Percentiles rank a stretch among this genome's conserved stretches.
Conservation (phyloP, 2,329 filamentous ascomycete genomes). For the Fusarium ambrosium region DNA sequence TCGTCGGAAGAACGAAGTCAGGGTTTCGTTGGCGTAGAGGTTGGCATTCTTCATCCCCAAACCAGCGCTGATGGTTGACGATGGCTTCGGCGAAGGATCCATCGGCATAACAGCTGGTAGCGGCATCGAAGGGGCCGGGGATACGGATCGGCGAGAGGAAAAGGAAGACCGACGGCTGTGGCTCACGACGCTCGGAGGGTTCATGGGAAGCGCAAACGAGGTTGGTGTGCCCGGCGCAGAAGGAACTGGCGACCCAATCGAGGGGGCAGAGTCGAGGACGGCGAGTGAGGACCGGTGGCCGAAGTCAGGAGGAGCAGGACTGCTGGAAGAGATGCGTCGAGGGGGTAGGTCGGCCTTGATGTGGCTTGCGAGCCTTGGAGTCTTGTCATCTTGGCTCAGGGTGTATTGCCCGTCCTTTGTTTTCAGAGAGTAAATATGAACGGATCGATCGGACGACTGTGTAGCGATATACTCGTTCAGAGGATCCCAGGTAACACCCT, state of each 20-base stretch:
- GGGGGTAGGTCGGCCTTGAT: conserved; percentile 90
- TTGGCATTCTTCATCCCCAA: conserved; percentile 84
- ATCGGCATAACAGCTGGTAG: conserved; percentile 95
- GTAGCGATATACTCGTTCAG: conserved; percentile 98
- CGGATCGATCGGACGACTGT: conserved; percentile 96
- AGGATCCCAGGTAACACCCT: conserved; percentile 98
- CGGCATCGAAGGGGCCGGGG: conserved; percentile 92
- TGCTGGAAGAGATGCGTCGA: conserved; percentile 89
- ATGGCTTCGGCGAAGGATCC: conserved; percentile 84
- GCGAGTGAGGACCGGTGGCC: conserved; percentile 75
- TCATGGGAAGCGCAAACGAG: conserved; percentile 91
- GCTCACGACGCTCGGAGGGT: conserved; percentile 88
- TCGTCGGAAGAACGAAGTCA: conserved; percentile 96
- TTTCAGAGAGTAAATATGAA: conserved; percentile 96
- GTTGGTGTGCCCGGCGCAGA: conserved; percentile 96
- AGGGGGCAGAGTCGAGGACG: conserved; percentile 63
- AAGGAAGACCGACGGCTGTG: conserved; percentile 97
- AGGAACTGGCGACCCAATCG: conserved; percentile 84
- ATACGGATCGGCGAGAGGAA: conserved; percentile 87
- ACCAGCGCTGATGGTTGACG: conserved; percentile 68
- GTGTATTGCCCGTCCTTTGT: conserved; percentile 97
- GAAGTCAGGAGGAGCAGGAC: conserved; percentile 90
- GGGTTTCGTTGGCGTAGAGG: conserved; percentile 95
- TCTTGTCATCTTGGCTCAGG: conserved; percentile 74
- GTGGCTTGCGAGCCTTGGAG: conserved; percentile 84